Conservation (phyloP, 2,329 filamentous ascomycete genomes). For the Trichoderma cornu-damae region DNA sequence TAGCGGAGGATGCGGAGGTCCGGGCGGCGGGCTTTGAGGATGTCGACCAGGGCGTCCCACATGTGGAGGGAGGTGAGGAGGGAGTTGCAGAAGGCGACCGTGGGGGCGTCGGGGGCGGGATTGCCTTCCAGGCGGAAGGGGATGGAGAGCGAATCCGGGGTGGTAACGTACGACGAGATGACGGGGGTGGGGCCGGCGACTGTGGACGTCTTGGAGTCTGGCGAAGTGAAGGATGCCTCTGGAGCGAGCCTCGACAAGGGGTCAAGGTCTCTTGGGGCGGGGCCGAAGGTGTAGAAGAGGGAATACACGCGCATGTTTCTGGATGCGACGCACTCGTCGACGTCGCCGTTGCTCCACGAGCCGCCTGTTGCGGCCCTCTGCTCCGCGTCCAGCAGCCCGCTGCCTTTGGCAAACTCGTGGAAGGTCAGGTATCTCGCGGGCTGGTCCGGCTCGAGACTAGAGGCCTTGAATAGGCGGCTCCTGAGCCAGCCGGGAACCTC, state of each 20-base stretch:
- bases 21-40: constrained; percentile 55
- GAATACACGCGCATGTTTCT: constrained; percentile 59
- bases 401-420: constrained; percentile 65
- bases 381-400: constrained; percentile 60
- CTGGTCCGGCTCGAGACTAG: constrained; percentile 52
- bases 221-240: constrained; percentile 46
- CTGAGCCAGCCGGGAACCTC: constrained; percentile 76
- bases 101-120: constrained; percentile 58
- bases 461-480: constrained; percentile 64
- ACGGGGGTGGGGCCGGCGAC: constrained; percentile 46
- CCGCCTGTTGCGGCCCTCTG: constrained; percentile 60
- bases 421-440: constrained; percentile 56
- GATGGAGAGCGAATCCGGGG: constrained; percentile 61
- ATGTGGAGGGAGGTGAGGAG: constrained; percentile 73
- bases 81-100: constrained; percentile 73
- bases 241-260: constrained; percentile 49
- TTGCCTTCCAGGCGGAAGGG: constrained; percentile 74
- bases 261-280: constrained; percentile 63
- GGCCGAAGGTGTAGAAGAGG: constrained; percentile 75
- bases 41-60: constrained; percentile 69
- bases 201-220: constrained; percentile 53
- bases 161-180: constrained; percentile 63
- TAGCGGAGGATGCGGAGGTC: constrained; percentile 72
- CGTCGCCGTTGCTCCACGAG: constrained; percentile 55
- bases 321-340: constrained; percentile 51